These are phyloP conservation scores for Cercospora sp. DNA, from an alignment of 2,329 filamentous ascomycete species.

Conservation along the genomic window DNA sequence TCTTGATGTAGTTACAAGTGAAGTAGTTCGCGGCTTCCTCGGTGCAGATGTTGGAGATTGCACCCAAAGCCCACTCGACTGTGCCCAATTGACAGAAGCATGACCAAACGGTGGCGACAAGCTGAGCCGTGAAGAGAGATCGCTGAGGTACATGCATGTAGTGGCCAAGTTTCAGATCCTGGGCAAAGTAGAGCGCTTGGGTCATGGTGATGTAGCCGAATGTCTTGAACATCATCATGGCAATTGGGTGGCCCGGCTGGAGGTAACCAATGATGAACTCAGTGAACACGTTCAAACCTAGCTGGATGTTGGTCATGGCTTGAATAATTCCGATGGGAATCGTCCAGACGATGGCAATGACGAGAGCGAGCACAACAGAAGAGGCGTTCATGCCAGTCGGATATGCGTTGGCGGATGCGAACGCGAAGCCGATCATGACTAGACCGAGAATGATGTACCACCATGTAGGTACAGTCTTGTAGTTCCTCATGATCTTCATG, in stretches of 20 bases:
- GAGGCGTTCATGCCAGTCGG: slow-evolving; percentile 85
- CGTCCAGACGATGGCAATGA: slow-evolving; percentile 76
- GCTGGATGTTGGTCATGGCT: slow-evolving; percentile 72
- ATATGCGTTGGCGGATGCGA: slow-evolving; percentile 50
- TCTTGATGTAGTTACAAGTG: slow-evolving; percentile 27
- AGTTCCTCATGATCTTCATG: slow-evolving; percentile 78
- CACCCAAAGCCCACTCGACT: slow-evolving; percentile 46
- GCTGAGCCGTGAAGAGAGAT: slow-evolving; percentile 46
- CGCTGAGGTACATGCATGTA: slow-evolving; percentile 49
- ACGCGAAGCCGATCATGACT: slow-evolving; percentile 28
- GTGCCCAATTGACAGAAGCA: slow-evolving; percentile 44
- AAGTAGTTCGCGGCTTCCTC: slow-evolving; percentile 23
- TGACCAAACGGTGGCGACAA: slow-evolving; percentile 47
- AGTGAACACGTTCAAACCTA: slow-evolving; percentile 33
- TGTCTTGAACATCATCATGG: slow-evolving; percentile 46
- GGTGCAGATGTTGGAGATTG: slow-evolving; percentile 39
- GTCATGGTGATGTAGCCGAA: slow-evolving; percentile 44
- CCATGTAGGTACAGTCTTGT: slow-evolving; percentile 74
- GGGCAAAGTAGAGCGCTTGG: slow-evolving; percentile 46
- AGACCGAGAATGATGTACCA: slow-evolving; percentile 61
- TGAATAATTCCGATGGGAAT: slow-evolving; percentile 91
- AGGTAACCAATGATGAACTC: slow-evolving; percentile 30
- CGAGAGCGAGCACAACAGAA: slow-evolving; percentile 73
- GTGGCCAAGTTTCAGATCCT: slow-evolving; percentile 48
- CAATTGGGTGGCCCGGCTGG: slow-evolving; percentile 38